Conservation (phyloP, 2,329 filamentous ascomycete genomes). For the Cordyceps farinosa region DNA sequence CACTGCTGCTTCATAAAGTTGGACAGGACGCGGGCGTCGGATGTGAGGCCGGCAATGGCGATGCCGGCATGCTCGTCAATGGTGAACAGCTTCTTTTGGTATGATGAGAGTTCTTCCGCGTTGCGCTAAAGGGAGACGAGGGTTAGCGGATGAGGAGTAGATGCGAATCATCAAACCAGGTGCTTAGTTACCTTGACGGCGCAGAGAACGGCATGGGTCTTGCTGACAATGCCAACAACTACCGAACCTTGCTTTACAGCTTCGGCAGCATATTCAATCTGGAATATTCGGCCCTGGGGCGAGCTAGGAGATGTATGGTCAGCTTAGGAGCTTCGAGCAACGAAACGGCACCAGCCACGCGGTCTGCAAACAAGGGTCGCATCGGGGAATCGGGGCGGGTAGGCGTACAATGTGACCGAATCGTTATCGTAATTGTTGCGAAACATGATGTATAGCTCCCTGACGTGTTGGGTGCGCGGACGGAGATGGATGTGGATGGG, state of each 20-base stretch:
- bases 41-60: constrained; percentile 93
- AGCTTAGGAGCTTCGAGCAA: constrained; percentile 21
- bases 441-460: constrained; percentile 68
- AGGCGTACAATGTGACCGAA: constrained; percentile 92
- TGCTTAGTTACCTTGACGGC: constrained; percentile 76
- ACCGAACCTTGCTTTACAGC: constrained; percentile 99
- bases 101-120: constrained; percentile 97
- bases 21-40: constrained; percentile 96
- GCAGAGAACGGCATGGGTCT: constrained; percentile 93
- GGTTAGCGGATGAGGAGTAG: background rate
- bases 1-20: constrained; percentile 99
- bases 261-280: constrained; percentile 98
- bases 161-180: background rate
- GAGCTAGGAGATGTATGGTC: constrained; percentile 59
- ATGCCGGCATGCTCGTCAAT: constrained; percentile 95
- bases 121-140: constrained; percentile 63
- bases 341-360: constrained; percentile 19
- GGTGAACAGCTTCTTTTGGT: constrained; percentile 98
- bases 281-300: constrained; percentile 98
- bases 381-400: constrained; percentile 16
- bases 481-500: constrained; percentile 9
- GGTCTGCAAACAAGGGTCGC: constrained; percentile 15
- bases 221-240: constrained; percentile 94
- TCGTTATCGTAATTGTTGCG: constrained; percentile 99
- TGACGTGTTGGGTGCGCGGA: background rate